Evolutionary conservation across 306 rosid species (phyloP), one percentile per base, ranked within the genome.

Genomic region (Lagenaria siceraria): DNA sequence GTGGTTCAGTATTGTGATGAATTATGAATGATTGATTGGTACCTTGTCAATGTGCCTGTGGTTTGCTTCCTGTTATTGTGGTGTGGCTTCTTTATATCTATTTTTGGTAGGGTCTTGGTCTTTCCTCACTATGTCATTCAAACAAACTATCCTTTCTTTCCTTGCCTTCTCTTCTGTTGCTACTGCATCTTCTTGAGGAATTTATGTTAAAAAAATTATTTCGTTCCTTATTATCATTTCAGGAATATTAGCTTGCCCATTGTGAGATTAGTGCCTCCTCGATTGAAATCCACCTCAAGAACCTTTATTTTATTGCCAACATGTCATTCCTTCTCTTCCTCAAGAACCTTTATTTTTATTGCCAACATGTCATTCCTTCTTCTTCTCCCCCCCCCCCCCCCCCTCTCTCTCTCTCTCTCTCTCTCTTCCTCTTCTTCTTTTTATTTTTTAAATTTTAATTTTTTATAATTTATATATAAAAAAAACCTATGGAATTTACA

Each of bases 81-180:
- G 75, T 70, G 75, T 70, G 56, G 38, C 38, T 22, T 70, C 36
- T 70, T 70, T 43, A 24, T 70, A 70, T 69, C 55, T 69, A 69
- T 69, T 69, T 36, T 11, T 66, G 51, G 53, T 68, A 42, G 74
- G 48, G 53, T 68, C 74, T 27, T 65, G 46, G 74, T 40, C 52
- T 66, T 63, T 63, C 24, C 24, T 33, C 19, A 21, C 24, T 11
- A 24, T 64, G 48, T 64, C 27, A 64, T 64, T 35, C 53, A 15
- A 38, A 27, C 21, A 53, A 38, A 21, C 40, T 17, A 11, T 42
- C 10, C 29, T 42, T 40, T 43, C 75, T 22, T 12, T 69, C 75
- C 19, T 43, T 21, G 21, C 7, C 10, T 68, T 40, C 52, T 68
- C 53, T 69, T 69, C 54, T 68, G 33, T 68, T 21, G 74, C 74